Percentiles rank a stretch among this genome's conserved stretches.
These are phyloP conservation scores for Aspergillus pseudoviridinutans DNA, from an alignment of 2,329 filamentous ascomycete genomes.

Conservation along the genomic window DNA sequence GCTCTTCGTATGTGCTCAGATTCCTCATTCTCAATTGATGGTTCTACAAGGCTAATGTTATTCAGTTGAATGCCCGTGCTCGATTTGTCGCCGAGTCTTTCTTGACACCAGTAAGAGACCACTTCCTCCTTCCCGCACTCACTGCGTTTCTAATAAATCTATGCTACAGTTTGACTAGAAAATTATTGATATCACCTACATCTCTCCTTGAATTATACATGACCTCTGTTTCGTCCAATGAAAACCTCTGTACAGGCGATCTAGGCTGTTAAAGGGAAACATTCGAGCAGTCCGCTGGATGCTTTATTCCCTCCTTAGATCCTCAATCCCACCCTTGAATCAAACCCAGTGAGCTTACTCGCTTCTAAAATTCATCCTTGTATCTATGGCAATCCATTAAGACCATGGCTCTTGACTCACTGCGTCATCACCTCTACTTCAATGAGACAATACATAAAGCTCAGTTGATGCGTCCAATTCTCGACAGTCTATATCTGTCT, in stretches of 20 bases:
- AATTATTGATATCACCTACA: constrained; percentile 6
- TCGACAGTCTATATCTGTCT: neutral
- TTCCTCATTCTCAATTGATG: neutral
- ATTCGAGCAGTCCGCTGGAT: constrained; percentile 6
- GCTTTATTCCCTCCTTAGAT: constrained; percentile 13
- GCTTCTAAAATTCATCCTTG: neutral
- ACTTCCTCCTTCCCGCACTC: neutral
- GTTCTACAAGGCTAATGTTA: constrained; percentile 17
- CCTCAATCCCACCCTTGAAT: constrained; percentile 3
- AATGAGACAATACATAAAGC: neutral
- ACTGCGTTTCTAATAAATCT: constrained; percentile 27
- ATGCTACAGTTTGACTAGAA: constrained; percentile 19
- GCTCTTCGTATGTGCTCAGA: constrained; percentile 70
- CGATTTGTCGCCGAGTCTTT: constrained; percentile 98
- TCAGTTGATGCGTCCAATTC: neutral
- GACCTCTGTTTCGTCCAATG: constrained; percentile 11
- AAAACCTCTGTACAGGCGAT: constrained; percentile 20
- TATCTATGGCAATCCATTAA: neutral
- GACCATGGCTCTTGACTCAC: neutral
- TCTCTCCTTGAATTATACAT: constrained; percentile 17
- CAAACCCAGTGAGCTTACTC: constrained; percentile 1
- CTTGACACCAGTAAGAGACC: constrained; percentile 71
- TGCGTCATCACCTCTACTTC: neutral
- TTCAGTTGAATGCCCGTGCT: constrained; percentile 87
- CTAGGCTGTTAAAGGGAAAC: constrained; percentile 20